Base-by-base conservation (phyloP, 148 eudicot species). In the Linanthus parryae region DNA sequence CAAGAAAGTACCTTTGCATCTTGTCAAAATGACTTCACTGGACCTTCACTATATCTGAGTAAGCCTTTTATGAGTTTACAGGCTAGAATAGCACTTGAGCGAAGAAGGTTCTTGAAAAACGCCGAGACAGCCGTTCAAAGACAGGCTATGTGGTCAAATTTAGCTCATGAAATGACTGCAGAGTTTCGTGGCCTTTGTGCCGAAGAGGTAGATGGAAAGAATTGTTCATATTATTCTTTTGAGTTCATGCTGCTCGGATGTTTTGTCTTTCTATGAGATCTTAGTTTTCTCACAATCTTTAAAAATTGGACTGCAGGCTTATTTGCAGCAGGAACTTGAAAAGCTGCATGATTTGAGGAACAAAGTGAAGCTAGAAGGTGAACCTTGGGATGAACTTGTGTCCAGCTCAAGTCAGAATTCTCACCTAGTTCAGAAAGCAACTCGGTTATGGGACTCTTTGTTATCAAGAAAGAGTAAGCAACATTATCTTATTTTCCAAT, bases 161-260 rank as follows among this genome's bases (percentile, higher is more conserved):
- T 92, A 70, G 96, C 99, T 55, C 99, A 92, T 82, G 99, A 92
- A 74, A 87, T 92, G 99, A 92, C 99, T 10, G 96, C 99, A 60
- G 96, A 87, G 62, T 92, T 81, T 59, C 96, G 99, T 31, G 94
- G 96, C 59, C 96, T 92, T 58, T 87, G 96, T 78, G 99, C 99
- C 54, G 99, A 92, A 70, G 99, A 92, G 96, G 99, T 92, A 75
- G 44, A 52, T 27, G 30, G 16, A 15, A 18, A 26, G n/a, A 26
- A 22, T 21, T 35, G 18, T 16, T 28, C 22, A 49, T 37, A 9
- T 35, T 35, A 35, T 12, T 58, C 40, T 59, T 28, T 54, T 22
- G 58, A 35, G 51, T 16, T 34, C 10, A 26, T 33, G 24, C 11
- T 47, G 22, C 16, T 21, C 29, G 23, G 13, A 53, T 45, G 15